These are phyloP conservation scores for Suhomyces terraborum DNA, from an alignment of 1,139 yeast genomes.

Conservation along the genomic window DNA sequence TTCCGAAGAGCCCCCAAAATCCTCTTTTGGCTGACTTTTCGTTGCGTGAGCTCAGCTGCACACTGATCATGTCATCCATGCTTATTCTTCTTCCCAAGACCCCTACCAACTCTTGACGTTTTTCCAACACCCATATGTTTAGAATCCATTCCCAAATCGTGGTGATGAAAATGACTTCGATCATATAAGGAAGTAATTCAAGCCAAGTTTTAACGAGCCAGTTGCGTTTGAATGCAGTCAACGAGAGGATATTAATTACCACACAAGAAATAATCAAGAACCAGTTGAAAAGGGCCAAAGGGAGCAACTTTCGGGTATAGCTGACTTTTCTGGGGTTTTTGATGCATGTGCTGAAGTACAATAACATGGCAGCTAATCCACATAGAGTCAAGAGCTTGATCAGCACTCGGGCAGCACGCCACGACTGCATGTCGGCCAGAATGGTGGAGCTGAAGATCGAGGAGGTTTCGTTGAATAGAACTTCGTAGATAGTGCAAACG, in stretches of 20 bases:
- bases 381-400: conserved; percentile 27
- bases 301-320: conserved; percentile 40
- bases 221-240: conserved; percentile 27
- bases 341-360: conserved; percentile 31
- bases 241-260: conserved; percentile 31
- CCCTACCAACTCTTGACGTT: conserved; percentile 45
- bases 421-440: conserved; percentile 7
- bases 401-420: conserved; percentile 21
- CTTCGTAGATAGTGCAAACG: conserved; percentile 18
- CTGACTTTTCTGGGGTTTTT: conserved; percentile 37
- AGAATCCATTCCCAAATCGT: conserved; percentile 57
- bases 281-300: conserved; percentile 46
- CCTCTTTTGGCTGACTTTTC: not conserved
- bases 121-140: conserved; percentile 45
- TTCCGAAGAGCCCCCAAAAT: not conserved
- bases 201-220: conserved; percentile 47
- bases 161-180: conserved; percentile 43
- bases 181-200: conserved; percentile 34
- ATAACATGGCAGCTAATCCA: conserved; percentile 31
- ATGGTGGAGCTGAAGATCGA: conserved; percentile 18
- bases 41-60: conserved; percentile 10
- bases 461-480: conserved; percentile 14
- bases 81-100: conserved; percentile 52
- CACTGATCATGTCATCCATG: conserved; percentile 34
- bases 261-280: conserved; percentile 32